Evolutionary conservation across 2,329 filamentous ascomycete species (phyloP), one percentile per base, ranked within the genome.

Genomic region (Apiospora koreana): DNA sequence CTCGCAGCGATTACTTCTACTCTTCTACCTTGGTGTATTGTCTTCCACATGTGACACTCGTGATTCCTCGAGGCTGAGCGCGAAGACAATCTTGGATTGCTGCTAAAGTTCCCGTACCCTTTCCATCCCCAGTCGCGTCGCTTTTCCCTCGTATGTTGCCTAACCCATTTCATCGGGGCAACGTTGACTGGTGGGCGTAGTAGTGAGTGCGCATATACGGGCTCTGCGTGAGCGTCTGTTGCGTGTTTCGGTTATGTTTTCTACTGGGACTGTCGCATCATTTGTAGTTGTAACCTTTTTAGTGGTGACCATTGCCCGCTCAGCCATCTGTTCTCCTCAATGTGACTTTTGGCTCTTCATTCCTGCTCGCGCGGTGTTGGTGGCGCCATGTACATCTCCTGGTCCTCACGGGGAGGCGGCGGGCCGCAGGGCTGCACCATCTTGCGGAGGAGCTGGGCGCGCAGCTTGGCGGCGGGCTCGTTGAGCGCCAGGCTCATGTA

Each of bases 401-500:
- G 85, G 18, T 84, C 86, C 76, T 90, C 88, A 43, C 87, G 82
- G 2, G 85, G 81, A 1, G 88, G 88, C n/a, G 88, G 88, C 6
- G 87, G 86, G 1, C 88, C 88, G 68, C 83, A 86, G 0, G 88
- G 88, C 74, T 90, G 88, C 65, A 92, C 83, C 90, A 92, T 92
- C 86, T 91, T 91, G 79, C 97, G 92, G 76, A 98, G 92, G 84
- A 97, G 87, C 81, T 90, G 87, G 18, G 92, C 90, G 73, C 94
- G 88, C 68, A 96, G 90, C 81, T 94, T 94, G 81, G 94, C 92
- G 70, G 92, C 87, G 7, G 93, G 88, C 81, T 97, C 94, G 65
- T 96, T 96, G 84, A 97, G 90, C 0, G 95, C 95, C 67, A 98
- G 90, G 23, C 93, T 88, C 86, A 98, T 94, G 81, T 97, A 98